phyloP scores from a whole-genome alignment of 1,284 basidiomycete genomes.

The Anthracocystis panici-leucophaei region DNA sequence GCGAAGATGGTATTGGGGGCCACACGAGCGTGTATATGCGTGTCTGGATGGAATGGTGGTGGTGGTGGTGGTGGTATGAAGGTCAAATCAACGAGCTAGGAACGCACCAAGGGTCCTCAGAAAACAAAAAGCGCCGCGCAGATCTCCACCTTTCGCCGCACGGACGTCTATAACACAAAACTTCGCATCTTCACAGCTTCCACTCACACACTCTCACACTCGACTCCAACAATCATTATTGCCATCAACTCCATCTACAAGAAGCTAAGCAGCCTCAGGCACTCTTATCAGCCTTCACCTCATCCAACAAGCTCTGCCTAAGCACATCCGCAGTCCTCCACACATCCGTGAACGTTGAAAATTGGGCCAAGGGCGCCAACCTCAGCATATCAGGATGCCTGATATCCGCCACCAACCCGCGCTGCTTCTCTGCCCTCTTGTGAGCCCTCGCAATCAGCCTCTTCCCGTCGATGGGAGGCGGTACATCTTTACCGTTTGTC shows the following conservation, averaged over 20 bases:
- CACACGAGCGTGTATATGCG: slow-evolving; percentile 11
- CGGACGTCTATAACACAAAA: not conserved
- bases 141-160: slow-evolving; percentile 16
- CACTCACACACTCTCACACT: too few species aligned
- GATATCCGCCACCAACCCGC: slow-evolving; percentile 62
- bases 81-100: not conserved
- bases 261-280: not conserved
- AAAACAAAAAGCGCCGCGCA: not conserved
- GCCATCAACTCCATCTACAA: not conserved
- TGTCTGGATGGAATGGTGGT: not conserved
- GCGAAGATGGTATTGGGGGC: not conserved
- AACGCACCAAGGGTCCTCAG: slow-evolving; percentile 3
- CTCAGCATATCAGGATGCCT: slow-evolving; percentile 64
- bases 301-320: slow-evolving; percentile 41
- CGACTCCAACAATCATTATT: too few species aligned
- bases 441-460: slow-evolving; percentile 58
- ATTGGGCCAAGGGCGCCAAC: slow-evolving; percentile 66
- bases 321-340: slow-evolving; percentile 59
- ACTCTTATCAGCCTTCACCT: slow-evolving; percentile 25
- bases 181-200: not conserved
- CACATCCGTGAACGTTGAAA: slow-evolving; percentile 60
- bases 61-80: slow-evolving; percentile 1
- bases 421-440: slow-evolving; percentile 49
- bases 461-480: slow-evolving; percentile 51
- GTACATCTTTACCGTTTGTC: slow-evolving; percentile 42